These are phyloP conservation scores for Penicillium sp. DNA, from an alignment of 2,329 filamentous ascomycete species.

Conservation along the genomic window DNA sequence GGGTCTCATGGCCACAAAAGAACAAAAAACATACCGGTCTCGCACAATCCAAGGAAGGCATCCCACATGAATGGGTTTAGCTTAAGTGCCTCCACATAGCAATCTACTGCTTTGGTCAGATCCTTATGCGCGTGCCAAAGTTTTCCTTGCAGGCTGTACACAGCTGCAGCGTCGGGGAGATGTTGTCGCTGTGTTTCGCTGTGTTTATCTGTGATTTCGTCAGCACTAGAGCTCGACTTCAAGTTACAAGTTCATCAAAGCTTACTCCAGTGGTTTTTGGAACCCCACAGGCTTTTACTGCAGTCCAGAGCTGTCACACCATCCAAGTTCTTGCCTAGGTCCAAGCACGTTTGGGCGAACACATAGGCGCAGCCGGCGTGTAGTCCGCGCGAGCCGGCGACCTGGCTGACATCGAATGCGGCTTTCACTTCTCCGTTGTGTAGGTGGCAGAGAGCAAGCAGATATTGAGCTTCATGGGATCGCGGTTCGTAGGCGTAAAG, in stretches of 20 bases:
- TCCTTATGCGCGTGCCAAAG: constrained; percentile 80
- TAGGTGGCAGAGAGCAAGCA: constrained; percentile 82
- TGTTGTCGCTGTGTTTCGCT: constrained; percentile 73
- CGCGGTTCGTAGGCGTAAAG: constrained; percentile 81
- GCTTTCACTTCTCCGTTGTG: constrained; percentile 80
- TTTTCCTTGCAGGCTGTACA: constrained; percentile 83
- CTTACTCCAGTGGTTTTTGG: constrained; percentile 76
- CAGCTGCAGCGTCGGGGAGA: constrained; percentile 78
- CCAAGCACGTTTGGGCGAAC: constrained; percentile 85
- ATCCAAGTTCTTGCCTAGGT: constrained; percentile 75
- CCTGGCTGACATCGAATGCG: constrained; percentile 80
- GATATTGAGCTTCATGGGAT: constrained; percentile 76
- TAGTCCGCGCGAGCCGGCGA: constrained; percentile 67
- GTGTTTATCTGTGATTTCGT: constrained; percentile 60
- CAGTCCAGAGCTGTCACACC: constrained; percentile 84
- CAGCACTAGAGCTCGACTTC: not conserved
- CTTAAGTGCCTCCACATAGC: constrained; percentile 86
- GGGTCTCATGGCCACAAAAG: constrained; percentile 11
- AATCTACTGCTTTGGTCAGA: constrained; percentile 78
- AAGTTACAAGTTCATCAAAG: constrained; percentile 13
- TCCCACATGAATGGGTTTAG: constrained; percentile 98
- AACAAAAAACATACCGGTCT: constrained; percentile 57
- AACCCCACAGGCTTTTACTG: constrained; percentile 72
- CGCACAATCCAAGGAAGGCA: constrained; percentile 84
- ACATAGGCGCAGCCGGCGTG: constrained; percentile 89